phyloP scores from a whole-genome alignment of 306 rosid species.

The Gastrolobium bilobum region DNA sequence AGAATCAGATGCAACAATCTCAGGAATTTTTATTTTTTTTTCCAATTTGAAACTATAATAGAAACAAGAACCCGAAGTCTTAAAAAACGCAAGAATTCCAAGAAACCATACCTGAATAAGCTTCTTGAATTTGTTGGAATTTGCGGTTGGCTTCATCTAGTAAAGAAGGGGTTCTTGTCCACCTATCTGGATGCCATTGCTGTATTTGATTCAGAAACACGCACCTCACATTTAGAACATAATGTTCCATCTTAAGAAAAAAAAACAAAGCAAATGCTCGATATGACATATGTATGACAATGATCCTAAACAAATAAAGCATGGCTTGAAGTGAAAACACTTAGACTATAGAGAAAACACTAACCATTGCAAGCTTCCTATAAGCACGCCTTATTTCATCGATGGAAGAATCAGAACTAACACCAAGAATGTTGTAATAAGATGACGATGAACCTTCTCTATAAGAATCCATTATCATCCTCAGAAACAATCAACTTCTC shows the following conservation, averaged over 20 bases:
- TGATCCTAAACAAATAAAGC: not conserved
- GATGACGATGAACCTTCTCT: slow-evolving; percentile 21
- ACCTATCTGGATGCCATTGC: slow-evolving; percentile 93
- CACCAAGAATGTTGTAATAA: slow-evolving; percentile 77
- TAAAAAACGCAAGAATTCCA: not conserved
- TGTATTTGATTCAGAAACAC: slow-evolving; percentile 44
- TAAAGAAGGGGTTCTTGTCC: slow-evolving; percentile 69
- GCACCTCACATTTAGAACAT: not conserved
- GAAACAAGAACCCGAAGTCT: not conserved
- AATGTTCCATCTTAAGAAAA: not conserved
- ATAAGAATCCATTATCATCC: slow-evolving; percentile 48
- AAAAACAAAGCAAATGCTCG: not conserved
- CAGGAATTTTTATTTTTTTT: no score
- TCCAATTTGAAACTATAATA: no score
- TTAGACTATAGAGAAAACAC: not conserved
- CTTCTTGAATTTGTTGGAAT: slow-evolving; percentile 87
- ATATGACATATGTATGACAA: not conserved
- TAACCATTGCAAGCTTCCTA: slow-evolving; percentile 83
- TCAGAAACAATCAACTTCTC: not conserved
- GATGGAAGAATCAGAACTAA: slow-evolving; percentile 55
- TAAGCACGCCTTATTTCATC: slow-evolving; percentile 86
- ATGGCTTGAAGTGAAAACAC: not conserved
- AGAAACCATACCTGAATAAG: slow-evolving; percentile 70
- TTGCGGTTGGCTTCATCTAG: slow-evolving; percentile 68
- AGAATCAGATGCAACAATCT: not conserved